Percentiles rank a stretch among this genome's conserved stretches.
Conservation (phyloP, 2,329 filamentous ascomycete genomes). For the Microsporum canis region DNA sequence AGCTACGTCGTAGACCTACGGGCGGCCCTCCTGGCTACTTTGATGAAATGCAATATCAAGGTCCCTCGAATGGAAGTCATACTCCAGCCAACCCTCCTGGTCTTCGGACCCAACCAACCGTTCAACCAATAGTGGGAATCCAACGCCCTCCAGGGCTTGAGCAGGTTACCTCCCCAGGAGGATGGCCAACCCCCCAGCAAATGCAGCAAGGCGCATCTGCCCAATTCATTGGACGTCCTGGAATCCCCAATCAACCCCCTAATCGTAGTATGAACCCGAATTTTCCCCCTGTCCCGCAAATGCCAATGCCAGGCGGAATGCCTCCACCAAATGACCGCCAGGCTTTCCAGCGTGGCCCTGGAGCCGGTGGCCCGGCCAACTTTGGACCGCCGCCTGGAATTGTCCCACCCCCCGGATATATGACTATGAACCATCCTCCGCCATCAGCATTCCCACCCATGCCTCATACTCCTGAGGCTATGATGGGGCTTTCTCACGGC, state of each 20-base stretch:
- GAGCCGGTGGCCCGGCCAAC: constrained; percentile 19
- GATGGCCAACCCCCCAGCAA: constrained; percentile 30
- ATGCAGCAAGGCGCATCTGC: constrained; percentile 24
- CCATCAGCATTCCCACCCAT: constrained; percentile 30
- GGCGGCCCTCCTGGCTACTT: constrained; percentile 32
- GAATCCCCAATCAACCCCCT: constrained; percentile 22
- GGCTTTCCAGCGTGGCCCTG: constrained; percentile 24
- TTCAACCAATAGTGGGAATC: constrained; percentile 29
- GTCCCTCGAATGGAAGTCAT: constrained; percentile 23
- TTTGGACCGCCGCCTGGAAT: constrained; percentile 33
- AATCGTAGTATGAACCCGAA: constrained; percentile 26
- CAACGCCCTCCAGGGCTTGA: constrained; percentile 37
- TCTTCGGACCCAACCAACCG: constrained; percentile 25
- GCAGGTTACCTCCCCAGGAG: constrained; percentile 31
- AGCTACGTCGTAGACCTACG: constrained; percentile 28
- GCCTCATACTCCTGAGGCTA: constrained; percentile 28
- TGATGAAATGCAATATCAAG: constrained; percentile 31
- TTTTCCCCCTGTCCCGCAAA: constrained; percentile 25
- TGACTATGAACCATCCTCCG: constrained; percentile 28
- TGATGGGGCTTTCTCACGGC: constrained; percentile 28
- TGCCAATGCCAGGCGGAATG: constrained; percentile 27
- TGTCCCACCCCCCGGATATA: constrained; percentile 37
- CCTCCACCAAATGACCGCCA: constrained; percentile 28
- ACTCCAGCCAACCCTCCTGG: constrained; percentile 27
- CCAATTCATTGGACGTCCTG: constrained; percentile 29